These are phyloP conservation scores for Solanum pennellii DNA, from an alignment of 257 asterid species.

Conservation along the genomic window DNA sequence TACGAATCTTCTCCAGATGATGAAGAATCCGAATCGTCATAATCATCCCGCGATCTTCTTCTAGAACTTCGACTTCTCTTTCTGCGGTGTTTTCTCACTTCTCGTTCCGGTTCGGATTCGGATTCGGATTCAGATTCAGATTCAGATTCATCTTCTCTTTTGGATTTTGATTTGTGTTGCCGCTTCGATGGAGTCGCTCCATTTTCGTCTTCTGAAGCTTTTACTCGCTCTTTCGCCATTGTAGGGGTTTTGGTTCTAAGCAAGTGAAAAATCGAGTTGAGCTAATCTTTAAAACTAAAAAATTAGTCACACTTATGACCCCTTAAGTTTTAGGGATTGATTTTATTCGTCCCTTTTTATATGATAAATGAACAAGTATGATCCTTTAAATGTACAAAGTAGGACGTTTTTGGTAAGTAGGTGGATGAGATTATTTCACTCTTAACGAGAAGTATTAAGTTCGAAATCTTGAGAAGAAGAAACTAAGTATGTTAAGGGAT, in stretches of 20 bases:
- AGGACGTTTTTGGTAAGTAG: neutral
- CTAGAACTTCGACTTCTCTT: neutral
- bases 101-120: neutral
- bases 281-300: neutral
- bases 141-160: slow-evolving; percentile 15
- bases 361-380: neutral
- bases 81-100: neutral
- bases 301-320: neutral
- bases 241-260: neutral
- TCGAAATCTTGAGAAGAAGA: too few species aligned
- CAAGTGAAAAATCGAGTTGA: neutral
- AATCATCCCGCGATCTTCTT: slow-evolving; percentile 39
- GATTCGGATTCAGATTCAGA: slow-evolving; percentile 21
- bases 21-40: slow-evolving; percentile 26
- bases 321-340: neutral
- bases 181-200: slow-evolving; percentile 42
- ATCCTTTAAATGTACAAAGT: neutral
- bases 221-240: slow-evolving; percentile 44
- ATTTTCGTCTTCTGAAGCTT: slow-evolving; percentile 24
- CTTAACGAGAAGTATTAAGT: neutral
- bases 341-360: neutral
- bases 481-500: neutral
- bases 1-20: slow-evolving; percentile 15
- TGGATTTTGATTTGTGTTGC: slow-evolving; percentile 24
- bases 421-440: neutral